A percentile compares a stretch with the other conserved stretches of the same genome.
These are phyloP conservation scores for Citrus inodora DNA, from an alignment of 345 rosid species.

Conservation along the genomic window DNA sequence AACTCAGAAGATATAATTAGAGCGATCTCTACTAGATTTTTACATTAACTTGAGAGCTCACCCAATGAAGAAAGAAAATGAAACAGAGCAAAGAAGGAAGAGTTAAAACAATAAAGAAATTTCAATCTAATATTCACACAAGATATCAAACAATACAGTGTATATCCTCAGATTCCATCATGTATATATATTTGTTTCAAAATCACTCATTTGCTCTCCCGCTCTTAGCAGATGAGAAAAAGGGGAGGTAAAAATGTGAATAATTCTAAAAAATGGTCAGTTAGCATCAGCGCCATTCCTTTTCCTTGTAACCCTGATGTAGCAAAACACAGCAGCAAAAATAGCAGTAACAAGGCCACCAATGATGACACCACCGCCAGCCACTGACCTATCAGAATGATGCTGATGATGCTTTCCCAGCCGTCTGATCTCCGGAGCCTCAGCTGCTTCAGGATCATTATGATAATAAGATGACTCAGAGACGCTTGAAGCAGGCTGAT, in stretches of 20 bases:
- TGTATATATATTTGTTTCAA: not conserved
- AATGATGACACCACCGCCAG: slow-evolving; percentile 64
- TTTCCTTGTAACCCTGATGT: slow-evolving; percentile 60
- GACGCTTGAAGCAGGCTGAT: slow-evolving; percentile 15
- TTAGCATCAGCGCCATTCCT: slow-evolving; percentile 11
- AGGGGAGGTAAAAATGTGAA: not conserved
- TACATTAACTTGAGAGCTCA: not conserved
- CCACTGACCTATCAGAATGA: slow-evolving; percentile 37
- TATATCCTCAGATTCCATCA: not conserved
- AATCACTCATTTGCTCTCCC: not conserved
- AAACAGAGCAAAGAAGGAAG: not conserved
- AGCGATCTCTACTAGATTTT: not conserved
- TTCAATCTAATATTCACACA: slow-evolving; percentile 5
- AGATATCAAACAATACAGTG: not conserved
- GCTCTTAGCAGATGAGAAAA: not conserved
- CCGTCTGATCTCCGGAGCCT: slow-evolving; percentile 43
- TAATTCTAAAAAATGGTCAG: not conserved
- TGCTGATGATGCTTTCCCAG: slow-evolving; percentile 41
- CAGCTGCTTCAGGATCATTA: slow-evolving; percentile 21
- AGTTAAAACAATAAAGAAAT: not conserved
- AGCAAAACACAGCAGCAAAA: slow-evolving; percentile 60
- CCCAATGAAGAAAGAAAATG: not conserved
- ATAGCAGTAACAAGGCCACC: slow-evolving; percentile 61
- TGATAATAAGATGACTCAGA: slow-evolving; percentile 2
- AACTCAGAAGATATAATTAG: not conserved